These are phyloP conservation scores for Ciborinia camelliae DNA, from an alignment of 2,329 filamentous ascomycete species.

Conservation along the genomic window DNA sequence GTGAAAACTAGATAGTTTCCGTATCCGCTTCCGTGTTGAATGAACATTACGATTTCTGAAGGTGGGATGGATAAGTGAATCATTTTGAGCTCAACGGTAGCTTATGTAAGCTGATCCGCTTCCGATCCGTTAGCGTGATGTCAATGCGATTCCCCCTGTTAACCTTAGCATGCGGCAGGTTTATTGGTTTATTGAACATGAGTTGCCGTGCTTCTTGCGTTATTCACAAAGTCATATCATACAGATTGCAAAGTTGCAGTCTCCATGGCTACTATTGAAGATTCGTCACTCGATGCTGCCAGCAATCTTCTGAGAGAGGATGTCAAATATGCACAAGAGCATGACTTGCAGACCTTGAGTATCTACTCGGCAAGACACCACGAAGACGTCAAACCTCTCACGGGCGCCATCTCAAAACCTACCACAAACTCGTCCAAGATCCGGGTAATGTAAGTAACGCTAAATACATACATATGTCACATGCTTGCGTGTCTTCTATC, in stretches of 20 bases:
- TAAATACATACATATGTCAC: background rate
- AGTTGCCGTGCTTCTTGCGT: background rate
- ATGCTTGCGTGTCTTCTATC: background rate
- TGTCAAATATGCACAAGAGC: slow-evolving; percentile 13
- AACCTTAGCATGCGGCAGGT: background rate
- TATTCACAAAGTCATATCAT: background rate
- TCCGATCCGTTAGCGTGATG: slow-evolving; percentile 8
- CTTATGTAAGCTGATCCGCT: slow-evolving; percentile 11
- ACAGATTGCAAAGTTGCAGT: background rate
- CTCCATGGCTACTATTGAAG: background rate
- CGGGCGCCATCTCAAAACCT: background rate
- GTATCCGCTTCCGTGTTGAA: slow-evolving; percentile 17
- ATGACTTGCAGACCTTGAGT: slow-evolving; percentile 17
- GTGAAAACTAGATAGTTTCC: background rate
- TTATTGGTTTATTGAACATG: background rate
- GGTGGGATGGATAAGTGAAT: slow-evolving; percentile 1
- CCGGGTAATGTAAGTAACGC: slow-evolving; percentile 15
- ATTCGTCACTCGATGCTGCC: background rate
- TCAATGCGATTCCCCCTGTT: background rate
- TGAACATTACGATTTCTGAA: background rate
- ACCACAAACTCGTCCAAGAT: background rate
- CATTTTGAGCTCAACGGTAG: background rate
- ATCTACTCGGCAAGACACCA: background rate
- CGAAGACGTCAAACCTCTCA: background rate
- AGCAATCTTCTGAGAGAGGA: background rate